Evolutionary conservation across 2,329 filamentous ascomycete genomes (phyloP), one percentile per base, ranked within the genome.

Genomic region (Lachnellula suecica): DNA sequence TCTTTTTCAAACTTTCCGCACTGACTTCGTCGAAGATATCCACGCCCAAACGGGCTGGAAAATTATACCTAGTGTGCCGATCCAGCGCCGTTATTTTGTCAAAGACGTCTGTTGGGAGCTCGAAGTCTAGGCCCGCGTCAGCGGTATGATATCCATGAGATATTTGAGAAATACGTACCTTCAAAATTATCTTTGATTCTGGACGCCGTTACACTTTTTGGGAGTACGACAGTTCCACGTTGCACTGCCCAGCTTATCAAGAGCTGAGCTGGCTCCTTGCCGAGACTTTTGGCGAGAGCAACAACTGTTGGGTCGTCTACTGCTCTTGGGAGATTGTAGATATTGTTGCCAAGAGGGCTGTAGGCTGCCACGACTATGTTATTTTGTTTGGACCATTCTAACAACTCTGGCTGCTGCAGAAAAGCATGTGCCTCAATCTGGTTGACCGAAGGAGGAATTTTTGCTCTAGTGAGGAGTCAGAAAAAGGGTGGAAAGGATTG

Each of bases 341-440:
- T 71, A 68, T 81, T 82, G 69, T 81, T 82, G 13, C 77, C 84
- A 20, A 87, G 77, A 4, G 84, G 84, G 37, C 81, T 85, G 70
- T 87, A 87, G 4, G 83, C 83, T 61, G 82, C 79, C 43, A 87
- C 68, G 54, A 81, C 72, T 56, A 88, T 86, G 54, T 74, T 74
- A 66, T 85, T 79, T 58, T 74, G 67, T 48, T 78, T 69, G 70
- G 78, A 83, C 68, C 78, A 83, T 13, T 77, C 71, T 7, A 85
- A 68, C 24, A 89, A 70, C 17, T 79, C 73, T 2, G 71, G 71
- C 64, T 82, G 85, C 65, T 87, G 85, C 10, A 88, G 74, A 62
- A 85, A 86, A 2, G 85, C 83, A 66, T 88, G 84, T 47, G 82
- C 82, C 66, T 88, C 85, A 57, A 88, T 82, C 70, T 88, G 85